A percentile compares a stretch with the other conserved stretches of the same genome.
Evolutionary conservation across 257 asterid genomes (phyloP).

Genomic region (Penstemon newberryi): DNA sequence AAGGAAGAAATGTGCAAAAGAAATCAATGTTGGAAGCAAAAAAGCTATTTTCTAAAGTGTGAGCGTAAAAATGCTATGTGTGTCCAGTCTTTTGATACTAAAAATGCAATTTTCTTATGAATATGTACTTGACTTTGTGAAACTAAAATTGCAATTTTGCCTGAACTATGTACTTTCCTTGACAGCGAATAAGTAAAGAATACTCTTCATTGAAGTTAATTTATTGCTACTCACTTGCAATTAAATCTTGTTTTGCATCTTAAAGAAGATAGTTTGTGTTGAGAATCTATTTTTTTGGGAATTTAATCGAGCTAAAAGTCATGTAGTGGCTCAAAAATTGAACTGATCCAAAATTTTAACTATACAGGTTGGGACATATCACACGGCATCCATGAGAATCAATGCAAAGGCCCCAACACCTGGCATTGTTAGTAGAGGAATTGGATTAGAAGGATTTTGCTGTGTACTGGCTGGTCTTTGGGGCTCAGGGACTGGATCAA

Average conservation of each 20-base stretch:
- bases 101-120: too few species aligned
- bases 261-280: not conserved
- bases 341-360: constrained; percentile 24
- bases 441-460: constrained; percentile 93
- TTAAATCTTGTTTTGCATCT: not conserved
- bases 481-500: constrained; percentile 94
- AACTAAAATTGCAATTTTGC: too few species aligned
- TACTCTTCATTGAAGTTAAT: not conserved
- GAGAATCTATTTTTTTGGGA: not conserved
- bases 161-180: not conserved
- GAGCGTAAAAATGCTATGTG: too few species aligned
- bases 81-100: too few species aligned
- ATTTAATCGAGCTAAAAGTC: not conserved
- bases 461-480: constrained; percentile 93
- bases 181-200: not conserved
- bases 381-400: constrained; percentile 64
- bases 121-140: too few species aligned
- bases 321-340: not conserved
- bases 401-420: constrained; percentile 80
- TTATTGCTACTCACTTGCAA: not conserved
- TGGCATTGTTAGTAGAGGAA: constrained; percentile 87
- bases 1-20: too few species aligned
- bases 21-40: too few species aligned
- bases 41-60: too few species aligned
- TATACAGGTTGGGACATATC: constrained; percentile 86